These are phyloP conservation scores for Xeromyces bisporus DNA, from an alignment of 495 filamentous ascomycete genomes.

Conservation along the genomic window DNA sequence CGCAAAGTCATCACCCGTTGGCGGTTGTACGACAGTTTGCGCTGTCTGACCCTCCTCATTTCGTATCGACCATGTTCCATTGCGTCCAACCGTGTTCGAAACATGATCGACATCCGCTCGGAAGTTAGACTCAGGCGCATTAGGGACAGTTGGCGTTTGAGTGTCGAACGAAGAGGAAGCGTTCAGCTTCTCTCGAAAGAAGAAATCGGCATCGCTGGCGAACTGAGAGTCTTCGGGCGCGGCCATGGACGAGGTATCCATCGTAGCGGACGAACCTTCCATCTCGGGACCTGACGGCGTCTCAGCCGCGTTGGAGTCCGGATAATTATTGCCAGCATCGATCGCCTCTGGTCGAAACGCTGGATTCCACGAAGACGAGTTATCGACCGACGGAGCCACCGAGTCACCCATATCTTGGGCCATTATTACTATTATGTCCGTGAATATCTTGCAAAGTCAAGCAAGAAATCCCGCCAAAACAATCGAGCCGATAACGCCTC, in stretches of 20 bases:
- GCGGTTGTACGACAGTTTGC: background rate
- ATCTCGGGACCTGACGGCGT: background rate
- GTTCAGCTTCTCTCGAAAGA: background rate
- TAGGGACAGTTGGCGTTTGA: background rate
- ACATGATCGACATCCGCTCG: background rate
- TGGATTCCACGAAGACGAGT: slow-evolving; percentile 27
- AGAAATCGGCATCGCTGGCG: no score
- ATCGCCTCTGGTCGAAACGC: slow-evolving; percentile 19
- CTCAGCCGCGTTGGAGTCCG: background rate
- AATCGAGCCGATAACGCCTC: background rate
- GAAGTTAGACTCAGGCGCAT: background rate
- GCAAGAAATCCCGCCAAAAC: background rate
- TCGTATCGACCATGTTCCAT: background rate
- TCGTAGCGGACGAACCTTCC: background rate
- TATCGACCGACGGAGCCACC: background rate
- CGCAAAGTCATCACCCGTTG: background rate
- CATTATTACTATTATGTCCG: background rate
- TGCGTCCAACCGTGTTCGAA: background rate
- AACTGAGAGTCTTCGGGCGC: background rate
- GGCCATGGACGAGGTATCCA: background rate
- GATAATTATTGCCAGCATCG: background rate
- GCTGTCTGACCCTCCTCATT: background rate
- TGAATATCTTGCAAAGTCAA: no score
- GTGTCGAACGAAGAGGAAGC: background rate
- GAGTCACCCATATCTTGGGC: background rate